A percentile compares a stretch with the other conserved stretches of the same genome.
These are phyloP conservation scores for Pythium rhizo-oryzae DNA, from an alignment of 352 stramenopile species.

Conservation along the genomic window DNA sequence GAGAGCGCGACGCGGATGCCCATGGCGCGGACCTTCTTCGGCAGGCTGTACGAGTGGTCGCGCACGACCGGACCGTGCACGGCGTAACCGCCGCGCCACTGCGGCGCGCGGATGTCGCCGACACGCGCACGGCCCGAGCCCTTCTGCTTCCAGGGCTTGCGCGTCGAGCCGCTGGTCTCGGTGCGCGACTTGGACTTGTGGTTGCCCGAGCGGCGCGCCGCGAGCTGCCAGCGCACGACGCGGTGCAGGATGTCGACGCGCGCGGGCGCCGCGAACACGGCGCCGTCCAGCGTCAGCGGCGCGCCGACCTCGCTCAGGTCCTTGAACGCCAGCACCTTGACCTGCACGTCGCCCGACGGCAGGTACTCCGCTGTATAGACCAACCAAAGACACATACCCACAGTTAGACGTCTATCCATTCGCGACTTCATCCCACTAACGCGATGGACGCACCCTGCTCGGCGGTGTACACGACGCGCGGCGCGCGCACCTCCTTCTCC, in stretches of 20 bases:
- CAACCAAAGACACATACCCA: too few species aligned
- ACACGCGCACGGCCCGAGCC: conserved; percentile 83
- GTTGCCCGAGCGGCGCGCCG: conserved; percentile 79
- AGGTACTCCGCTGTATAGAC: conserved; percentile 43
- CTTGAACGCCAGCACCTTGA: conserved; percentile 68
- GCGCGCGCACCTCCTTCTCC: conserved; percentile 68
- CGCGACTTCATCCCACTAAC: not conserved
- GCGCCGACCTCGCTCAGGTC: conserved; percentile 42
- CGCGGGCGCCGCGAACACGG: conserved; percentile 74
- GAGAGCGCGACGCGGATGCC: conserved; percentile 84
- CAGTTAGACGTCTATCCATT: too few species aligned
- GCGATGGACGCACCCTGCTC: conserved; percentile 40
- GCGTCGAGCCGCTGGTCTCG: conserved; percentile 86
- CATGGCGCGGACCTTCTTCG: conserved; percentile 90
- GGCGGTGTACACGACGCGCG: conserved; percentile 64
- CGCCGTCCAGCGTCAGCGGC: conserved; percentile 61
- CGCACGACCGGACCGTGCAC: conserved; percentile 85
- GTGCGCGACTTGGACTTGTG: conserved; percentile 91
- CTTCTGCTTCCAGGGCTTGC: conserved; percentile 91
- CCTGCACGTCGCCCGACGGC: conserved; percentile 57
- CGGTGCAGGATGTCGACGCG: conserved; percentile 89
- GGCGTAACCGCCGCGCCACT: conserved; percentile 85
- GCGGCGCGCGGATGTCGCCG: conserved; percentile 83
- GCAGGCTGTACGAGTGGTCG: conserved; percentile 87
- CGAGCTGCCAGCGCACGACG: conserved; percentile 88